Base-by-base conservation (phyloP, 768 basidiomycete species). In the Pseudohyphozyma bogoriensis region DNA sequence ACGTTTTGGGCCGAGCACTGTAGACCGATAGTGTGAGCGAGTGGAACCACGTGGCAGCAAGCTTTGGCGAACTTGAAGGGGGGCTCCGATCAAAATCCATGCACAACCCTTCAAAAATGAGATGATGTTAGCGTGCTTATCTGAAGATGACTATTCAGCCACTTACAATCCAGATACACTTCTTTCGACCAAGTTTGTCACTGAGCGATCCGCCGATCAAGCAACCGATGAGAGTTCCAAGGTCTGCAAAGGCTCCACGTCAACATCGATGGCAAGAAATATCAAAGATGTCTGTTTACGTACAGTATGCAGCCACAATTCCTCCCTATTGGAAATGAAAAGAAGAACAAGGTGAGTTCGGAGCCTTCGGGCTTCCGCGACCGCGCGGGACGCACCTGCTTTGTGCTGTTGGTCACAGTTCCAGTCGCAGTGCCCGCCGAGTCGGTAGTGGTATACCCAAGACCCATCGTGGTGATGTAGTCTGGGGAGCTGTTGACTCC, bases 41-140 rank as follows among this genome's bases (percentile, higher is more conserved):
- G 37, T 10, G 37, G 29, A 31, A 13, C 26, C 4, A 50, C n/a
- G n/a, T n/a, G n/a, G n/a, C n/a, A n/a, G n/a, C n/a, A n/a, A n/a
- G n/a, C n/a, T n/a, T n/a, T n/a, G 29, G 5, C 29, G 49, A 3
- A 50, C 49, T 33, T 53, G 52, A 1, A 72, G 51, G 22, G 64
- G 47, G 3, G 68, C 71, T 18, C 71, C 71, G 37, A 72, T n/a
- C n/a, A 70, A 44, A 28, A 57, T 67, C 31, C 57, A 51, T 15
- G 51, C 31, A 31, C 55, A 60, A 12, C 66, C n/a, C n/a, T n/a
- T n/a, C n/a, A n/a, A n/a, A n/a, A n/a, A n/a, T n/a, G n/a, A n/a
- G n/a, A n/a, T n/a, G n/a, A n/a, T n/a, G n/a, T n/a, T n/a, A n/a
- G n/a, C n/a, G n/a, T n/a, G n/a, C n/a, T n/a, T n/a, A n/a, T n/a